Evolutionary conservation across 371 early-diverging fungal species (phyloP), one percentile per base, ranked within the genome.

Genomic region (Mucor ambiguus): DNA sequence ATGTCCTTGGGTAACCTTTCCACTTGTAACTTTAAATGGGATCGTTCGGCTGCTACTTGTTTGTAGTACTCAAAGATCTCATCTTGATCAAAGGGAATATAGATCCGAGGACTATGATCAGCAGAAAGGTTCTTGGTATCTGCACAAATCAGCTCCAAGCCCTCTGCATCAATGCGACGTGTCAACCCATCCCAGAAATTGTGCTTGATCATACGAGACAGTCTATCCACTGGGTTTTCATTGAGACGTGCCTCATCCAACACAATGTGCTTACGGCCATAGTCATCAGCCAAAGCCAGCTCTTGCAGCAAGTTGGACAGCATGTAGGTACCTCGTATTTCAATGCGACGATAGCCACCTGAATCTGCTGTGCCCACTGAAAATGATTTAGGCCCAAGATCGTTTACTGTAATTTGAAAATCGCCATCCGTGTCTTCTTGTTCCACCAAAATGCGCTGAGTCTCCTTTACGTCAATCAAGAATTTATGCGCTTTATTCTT

Each of bases 401-500:
- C 97, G 58, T 90, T 85, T 35, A 97, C 79, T 1, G 96, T 97
- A 64, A 97, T 95, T 73, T 96, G 96, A 70, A 81, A 89, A 69
- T 97, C 93, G 20, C 93, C 93, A 77, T 96, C 92, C 0, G 95
- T 94, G 74, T 97, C 97, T 74, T 97, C 96, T 69, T 97, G 96
- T 61, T 79, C 88, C 30, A 96, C 79, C 14, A 96, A 81, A 41
- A 74, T 71, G 55, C 88, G 83, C 43, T 91, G 85, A 0, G 93
- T 92, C 60, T 87, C 87, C 57, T 87, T 90, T 1, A 96, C 94
- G 58, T 96, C 90, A 58, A 96, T 85, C 18, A 92, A 72, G 68
- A 93, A 93, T 32, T 84, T 81, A 20, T 91, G 81, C 3, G 92
- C 86, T 48, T 85, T 81, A 26, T 68, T 70, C 68, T 87, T 89